Evolutionary conservation across 345 rosid species (phyloP).

Genomic region (Linum lewisii): DNA sequence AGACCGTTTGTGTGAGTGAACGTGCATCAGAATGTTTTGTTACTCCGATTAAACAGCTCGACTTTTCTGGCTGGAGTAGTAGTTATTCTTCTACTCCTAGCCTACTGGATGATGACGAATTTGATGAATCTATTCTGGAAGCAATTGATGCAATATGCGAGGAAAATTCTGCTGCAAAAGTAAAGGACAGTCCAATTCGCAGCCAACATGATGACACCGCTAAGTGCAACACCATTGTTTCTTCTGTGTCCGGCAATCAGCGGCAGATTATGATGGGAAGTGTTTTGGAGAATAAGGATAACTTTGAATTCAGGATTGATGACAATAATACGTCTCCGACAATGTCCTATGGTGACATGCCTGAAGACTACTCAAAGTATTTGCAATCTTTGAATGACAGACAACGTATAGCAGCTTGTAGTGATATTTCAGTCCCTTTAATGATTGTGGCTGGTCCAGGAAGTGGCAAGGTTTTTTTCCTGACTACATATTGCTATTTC

Average conservation of each 20-base stretch:
- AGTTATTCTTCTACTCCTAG: constrained; percentile 26
- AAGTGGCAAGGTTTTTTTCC: constrained; percentile 80
- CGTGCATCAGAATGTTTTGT: constrained; percentile 23
- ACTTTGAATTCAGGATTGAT: constrained; percentile 16
- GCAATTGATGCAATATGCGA: constrained; percentile 65
- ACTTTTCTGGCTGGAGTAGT: constrained; percentile 19
- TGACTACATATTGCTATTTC: constrained; percentile 6
- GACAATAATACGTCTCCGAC: constrained; percentile 18
- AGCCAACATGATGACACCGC: constrained; percentile 13
- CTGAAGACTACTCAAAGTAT: constrained; percentile 54
- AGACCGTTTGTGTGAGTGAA: constrained; percentile 10
- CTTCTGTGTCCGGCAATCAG: constrained; percentile 13
- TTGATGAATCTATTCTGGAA: constrained; percentile 52
- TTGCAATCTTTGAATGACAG: constrained; percentile 61
- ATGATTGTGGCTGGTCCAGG: constrained; percentile 98
- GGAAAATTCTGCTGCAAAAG: constrained; percentile 40
- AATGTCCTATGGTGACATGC: constrained; percentile 30
- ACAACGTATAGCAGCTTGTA: constrained; percentile 81
- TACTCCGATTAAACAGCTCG: constrained; percentile 33
- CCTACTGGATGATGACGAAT: constrained; percentile 67
- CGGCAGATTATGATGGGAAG: constrained; percentile 1
- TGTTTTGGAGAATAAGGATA: constrained; percentile 6
- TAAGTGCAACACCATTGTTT: constrained; percentile 13
- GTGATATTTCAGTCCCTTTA: constrained; percentile 59
- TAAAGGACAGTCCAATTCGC: constrained; percentile 17